Conservation (phyloP, 2,329 filamentous ascomycete genomes). For the Xylaria arbuscula region DNA sequence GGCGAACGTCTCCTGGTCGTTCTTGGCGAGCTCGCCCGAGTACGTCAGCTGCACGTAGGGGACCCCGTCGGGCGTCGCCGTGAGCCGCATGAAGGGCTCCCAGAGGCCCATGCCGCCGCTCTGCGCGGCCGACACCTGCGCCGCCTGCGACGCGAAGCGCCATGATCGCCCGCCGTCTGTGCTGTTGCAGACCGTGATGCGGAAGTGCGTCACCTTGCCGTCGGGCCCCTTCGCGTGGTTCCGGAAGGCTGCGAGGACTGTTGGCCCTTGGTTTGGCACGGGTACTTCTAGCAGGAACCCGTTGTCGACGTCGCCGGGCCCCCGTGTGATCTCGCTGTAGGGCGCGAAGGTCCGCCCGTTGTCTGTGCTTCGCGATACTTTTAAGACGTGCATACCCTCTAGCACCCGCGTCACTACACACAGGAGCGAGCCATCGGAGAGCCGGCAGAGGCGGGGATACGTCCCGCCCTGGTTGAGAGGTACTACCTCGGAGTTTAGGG, state of each 20-base stretch:
- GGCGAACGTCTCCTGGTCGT: constrained; percentile 63
- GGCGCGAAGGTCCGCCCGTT: constrained; percentile 55
- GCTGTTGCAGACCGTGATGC: constrained; percentile 62
- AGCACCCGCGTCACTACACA: constrained; percentile 57
- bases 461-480: constrained; percentile 55
- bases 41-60: constrained; percentile 58
- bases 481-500: constrained; percentile 56
- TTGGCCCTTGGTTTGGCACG: constrained; percentile 33
- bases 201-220: constrained; percentile 54
- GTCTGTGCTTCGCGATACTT: constrained; percentile 58
- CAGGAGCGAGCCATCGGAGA: constrained; percentile 59
- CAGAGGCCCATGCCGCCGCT: constrained; percentile 59
- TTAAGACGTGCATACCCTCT: constrained; percentile 53
- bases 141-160: constrained; percentile 58
- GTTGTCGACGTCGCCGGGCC: constrained; percentile 59
- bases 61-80: constrained; percentile 41
- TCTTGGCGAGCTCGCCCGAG: constrained; percentile 58
- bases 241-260: constrained; percentile 58
- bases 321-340: constrained; percentile 57
- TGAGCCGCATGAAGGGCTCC: constrained; percentile 62
- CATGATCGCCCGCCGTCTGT: constrained; percentile 57
- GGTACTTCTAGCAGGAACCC: constrained; percentile 58
- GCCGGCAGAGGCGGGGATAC: constrained; percentile 59
- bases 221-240: constrained; percentile 56
- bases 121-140: constrained; percentile 55